phyloP scores from a whole-genome alignment of 345 rosid species.

The Eucalyptus pumila region DNA sequence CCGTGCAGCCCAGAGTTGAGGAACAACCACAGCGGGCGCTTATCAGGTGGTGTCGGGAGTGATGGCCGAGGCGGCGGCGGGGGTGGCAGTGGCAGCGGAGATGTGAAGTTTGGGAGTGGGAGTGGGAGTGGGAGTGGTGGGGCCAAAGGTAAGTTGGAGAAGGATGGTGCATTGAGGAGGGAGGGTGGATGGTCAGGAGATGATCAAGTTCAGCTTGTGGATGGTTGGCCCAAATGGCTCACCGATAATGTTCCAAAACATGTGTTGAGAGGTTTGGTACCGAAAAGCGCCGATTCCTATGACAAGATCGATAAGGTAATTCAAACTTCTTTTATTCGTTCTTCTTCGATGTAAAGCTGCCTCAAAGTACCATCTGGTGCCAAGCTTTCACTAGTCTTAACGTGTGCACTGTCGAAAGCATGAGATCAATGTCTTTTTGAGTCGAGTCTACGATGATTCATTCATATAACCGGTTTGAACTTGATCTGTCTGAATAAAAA shows the following conservation, averaged over 20 bases:
- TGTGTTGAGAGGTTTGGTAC: conserved; percentile 39
- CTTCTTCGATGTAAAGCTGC: not conserved
- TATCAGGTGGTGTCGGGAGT: not conserved
- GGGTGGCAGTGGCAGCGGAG: not conserved
- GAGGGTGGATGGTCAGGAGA: not conserved
- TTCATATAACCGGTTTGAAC: not conserved
- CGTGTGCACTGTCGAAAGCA: not conserved
- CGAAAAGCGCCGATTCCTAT: conserved; percentile 48
- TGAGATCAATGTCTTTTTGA: not conserved
- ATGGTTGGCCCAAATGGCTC: conserved; percentile 72
- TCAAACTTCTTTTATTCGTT: not conserved
- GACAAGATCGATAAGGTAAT: conserved; percentile 51
- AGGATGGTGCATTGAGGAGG: not conserved
- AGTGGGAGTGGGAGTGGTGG: not conserved
- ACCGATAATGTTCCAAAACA: conserved; percentile 34
- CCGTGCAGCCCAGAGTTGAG: not conserved
- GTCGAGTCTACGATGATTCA: not conserved
- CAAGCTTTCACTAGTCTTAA: not conserved
- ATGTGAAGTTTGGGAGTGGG: not conserved
- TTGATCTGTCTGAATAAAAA: not conserved
- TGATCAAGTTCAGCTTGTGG: conserved; percentile 11
- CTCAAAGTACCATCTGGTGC: not conserved
- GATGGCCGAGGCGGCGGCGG: not conserved
- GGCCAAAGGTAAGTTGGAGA: not conserved
- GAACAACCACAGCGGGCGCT: not conserved